phyloP scores from a whole-genome alignment of 2,329 filamentous ascomycete species.

The Trichophyton simii region DNA sequence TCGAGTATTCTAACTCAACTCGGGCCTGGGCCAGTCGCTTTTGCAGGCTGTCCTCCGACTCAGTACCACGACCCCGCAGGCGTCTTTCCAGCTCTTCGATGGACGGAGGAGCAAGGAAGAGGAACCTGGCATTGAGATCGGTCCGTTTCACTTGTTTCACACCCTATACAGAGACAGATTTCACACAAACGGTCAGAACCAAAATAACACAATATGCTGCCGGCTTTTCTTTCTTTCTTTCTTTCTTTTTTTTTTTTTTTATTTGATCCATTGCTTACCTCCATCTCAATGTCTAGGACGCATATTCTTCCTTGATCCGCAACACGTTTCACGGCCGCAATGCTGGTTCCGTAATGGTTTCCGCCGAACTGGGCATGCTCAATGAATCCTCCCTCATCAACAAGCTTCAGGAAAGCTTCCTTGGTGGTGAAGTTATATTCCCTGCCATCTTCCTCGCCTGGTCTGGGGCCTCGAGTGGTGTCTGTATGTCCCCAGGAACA shows the following conservation, averaged over 20 bases:
- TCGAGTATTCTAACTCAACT: constrained; percentile 60
- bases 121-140: constrained; percentile 60
- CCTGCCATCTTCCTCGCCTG: constrained; percentile 60
- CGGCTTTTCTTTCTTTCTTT: background rate
- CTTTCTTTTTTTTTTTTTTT: background rate
- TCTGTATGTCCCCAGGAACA: constrained; percentile 33
- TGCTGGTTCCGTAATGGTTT: constrained; percentile 78
- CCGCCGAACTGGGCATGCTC: constrained; percentile 77
- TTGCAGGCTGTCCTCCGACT: constrained; percentile 57
- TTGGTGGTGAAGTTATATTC: constrained; percentile 70
- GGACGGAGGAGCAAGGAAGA: constrained; percentile 74
- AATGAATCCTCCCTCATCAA: constrained; percentile 61
- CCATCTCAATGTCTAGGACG: constrained; percentile 93
- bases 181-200: background rate
- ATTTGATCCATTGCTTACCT: constrained; percentile 40
- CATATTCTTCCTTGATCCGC: constrained; percentile 59
- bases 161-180: constrained; percentile 38
- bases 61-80: constrained; percentile 63
- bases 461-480: constrained; percentile 67
- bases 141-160: constrained; percentile 85
- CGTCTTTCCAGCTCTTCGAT: constrained; percentile 61
- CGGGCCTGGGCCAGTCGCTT: constrained; percentile 59
- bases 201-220: background rate
- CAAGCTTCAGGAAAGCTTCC: constrained; percentile 55
- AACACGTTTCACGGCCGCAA: constrained; percentile 65